Percentiles rank a stretch among this genome's conserved stretches.
Conservation (phyloP, 371 early-diverging fungal species). For the Circinella umbellata region DNA sequence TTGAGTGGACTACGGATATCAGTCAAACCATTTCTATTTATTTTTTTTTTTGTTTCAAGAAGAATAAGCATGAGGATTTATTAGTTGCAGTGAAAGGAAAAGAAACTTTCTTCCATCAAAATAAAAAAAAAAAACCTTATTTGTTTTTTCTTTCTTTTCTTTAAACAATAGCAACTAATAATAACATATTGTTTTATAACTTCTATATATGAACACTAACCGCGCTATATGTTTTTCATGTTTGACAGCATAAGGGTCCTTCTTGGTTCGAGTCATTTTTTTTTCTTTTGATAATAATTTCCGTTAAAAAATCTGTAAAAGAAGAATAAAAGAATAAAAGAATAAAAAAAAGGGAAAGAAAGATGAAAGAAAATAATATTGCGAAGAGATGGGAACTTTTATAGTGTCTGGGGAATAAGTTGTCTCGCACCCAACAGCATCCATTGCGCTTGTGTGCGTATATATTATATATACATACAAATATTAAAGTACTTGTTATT, state of each 20-base stretch:
- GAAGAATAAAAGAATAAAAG: conserved; percentile 10
- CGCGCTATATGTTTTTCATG: conserved; percentile 16
- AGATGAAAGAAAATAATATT: background rate
- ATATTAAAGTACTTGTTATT: no score
- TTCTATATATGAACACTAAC: background rate
- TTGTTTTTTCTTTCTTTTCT: background rate
- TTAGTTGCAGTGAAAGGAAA: no score
- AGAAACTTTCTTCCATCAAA: no score
- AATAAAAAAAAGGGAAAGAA: background rate
- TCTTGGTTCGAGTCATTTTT: conserved; percentile 18
- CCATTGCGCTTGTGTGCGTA: no score
- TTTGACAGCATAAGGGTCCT: background rate
- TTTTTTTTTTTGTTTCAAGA: background rate
- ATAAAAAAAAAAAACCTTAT: no score
- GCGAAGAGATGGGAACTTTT: background rate
- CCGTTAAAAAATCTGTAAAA: background rate
- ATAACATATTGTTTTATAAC: no score
- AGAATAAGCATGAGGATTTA: no score
- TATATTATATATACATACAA: no score
- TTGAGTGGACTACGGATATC: conserved; percentile 21
- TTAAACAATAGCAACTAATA: background rate
- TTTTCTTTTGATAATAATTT: background rate
- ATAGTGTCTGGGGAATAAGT: no score
- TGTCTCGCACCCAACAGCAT: no score
- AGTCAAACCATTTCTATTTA: conserved; percentile 21